Percentiles rank a stretch among this genome's conserved stretches.
Evolutionary conservation across 2,329 filamentous ascomycete genomes (phyloP).

Genomic region (Fusarium redolens): DNA sequence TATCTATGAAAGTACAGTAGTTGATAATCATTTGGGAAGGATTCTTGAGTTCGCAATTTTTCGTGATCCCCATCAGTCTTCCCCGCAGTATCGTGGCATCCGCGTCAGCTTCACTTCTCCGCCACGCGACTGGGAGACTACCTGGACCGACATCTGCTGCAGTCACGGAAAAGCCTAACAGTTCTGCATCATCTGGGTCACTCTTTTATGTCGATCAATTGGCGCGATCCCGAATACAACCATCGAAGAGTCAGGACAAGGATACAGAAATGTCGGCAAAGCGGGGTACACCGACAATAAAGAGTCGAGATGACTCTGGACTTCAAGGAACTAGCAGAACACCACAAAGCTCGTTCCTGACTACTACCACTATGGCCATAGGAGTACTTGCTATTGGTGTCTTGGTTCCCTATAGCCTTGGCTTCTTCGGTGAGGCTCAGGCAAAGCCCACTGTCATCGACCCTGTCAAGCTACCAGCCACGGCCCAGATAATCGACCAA

Average conservation of each 20-base stretch:
- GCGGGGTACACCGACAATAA: slow-evolving; percentile 16
- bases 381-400: slow-evolving; percentile 1
- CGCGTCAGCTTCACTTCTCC: not conserved
- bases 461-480: slow-evolving; percentile 10
- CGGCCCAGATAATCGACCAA: slow-evolving; percentile 40
- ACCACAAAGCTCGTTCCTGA: not conserved
- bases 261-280: slow-evolving; percentile 4
- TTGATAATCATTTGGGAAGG: not conserved
- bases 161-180: not conserved
- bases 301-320: not conserved
- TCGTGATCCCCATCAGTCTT: not conserved
- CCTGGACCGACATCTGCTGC: not conserved
- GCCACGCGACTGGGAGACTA: not conserved
- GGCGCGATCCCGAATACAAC: not conserved
- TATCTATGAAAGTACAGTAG: accelerated
- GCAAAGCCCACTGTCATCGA: not conserved
- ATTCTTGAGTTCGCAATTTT: not conserved
- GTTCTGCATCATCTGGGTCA: not conserved
- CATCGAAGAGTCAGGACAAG: not conserved
- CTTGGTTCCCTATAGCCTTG: not conserved
- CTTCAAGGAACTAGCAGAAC: not conserved
- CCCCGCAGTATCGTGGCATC: not conserved
- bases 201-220: too few relatives aligned
- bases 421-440: not conserved
- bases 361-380: not conserved